Evolutionary conservation across 306 rosid species (phyloP).

Genomic region (Arachis stenosperma): DNA sequence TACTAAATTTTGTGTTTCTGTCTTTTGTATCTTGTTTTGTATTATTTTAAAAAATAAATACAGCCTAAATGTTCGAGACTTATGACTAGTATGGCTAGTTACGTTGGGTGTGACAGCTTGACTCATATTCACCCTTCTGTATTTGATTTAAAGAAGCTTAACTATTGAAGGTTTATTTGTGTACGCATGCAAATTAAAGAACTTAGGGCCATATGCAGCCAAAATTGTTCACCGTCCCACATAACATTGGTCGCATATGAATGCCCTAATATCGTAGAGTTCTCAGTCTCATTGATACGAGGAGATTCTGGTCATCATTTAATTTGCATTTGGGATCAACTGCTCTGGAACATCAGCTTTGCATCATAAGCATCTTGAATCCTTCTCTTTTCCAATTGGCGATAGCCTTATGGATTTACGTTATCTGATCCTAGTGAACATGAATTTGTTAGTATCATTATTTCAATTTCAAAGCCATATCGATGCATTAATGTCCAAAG

Average conservation of each 20-base stretch:
- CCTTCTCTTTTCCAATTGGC: background rate
- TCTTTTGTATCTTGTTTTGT: no score
- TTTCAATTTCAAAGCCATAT: no score
- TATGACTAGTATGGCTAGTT: no score
- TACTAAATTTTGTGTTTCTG: no score
- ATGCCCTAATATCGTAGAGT: background rate
- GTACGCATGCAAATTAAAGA: background rate
- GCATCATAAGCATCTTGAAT: background rate
- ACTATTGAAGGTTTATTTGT: background rate
- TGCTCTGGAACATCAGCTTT: background rate
- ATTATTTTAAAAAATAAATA: no score
- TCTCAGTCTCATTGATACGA: background rate
- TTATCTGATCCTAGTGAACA: background rate
- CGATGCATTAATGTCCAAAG: no score
- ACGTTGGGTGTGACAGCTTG: background rate
- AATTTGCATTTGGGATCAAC: background rate
- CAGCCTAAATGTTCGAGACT: no score
- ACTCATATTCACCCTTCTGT: constrained; percentile 4
- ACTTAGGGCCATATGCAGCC: constrained; percentile 1
- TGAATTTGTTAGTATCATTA: no score
- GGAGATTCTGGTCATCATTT: background rate
- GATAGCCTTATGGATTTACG: background rate
- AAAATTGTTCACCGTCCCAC: constrained; percentile 11
- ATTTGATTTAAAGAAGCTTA: background rate
- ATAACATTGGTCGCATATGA: fast-evolving